Conservation (phyloP, 768 basidiomycete species). For the Serpula lacrymans region DNA sequence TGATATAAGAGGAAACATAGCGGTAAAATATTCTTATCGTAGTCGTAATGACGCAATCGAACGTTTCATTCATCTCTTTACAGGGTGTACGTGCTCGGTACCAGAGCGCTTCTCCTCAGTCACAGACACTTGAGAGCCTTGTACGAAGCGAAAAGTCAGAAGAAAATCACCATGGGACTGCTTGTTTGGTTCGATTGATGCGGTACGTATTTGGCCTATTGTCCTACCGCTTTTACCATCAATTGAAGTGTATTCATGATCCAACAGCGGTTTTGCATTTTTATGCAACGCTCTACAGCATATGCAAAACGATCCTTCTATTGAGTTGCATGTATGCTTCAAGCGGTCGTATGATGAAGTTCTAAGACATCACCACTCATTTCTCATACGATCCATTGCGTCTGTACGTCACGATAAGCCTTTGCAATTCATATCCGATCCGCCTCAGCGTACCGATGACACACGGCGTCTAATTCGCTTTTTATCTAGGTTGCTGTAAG, state of each 20-base stretch:
- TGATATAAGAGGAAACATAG: constrained; percentile 66
- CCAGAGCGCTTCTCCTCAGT: constrained; percentile 38
- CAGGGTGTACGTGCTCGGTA: constrained; percentile 67
- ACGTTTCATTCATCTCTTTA: constrained; percentile 7
- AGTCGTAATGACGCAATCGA: constrained; percentile 12
- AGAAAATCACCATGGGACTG: constrained; percentile 46
- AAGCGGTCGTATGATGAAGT: constrained; percentile 67
- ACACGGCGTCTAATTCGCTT: not conserved
- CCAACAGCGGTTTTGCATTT: constrained; percentile 59
- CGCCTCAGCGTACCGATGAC: not conserved
- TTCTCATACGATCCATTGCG: constrained; percentile 55
- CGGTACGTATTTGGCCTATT: constrained; percentile 43
- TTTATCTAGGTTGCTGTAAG: constrained; percentile 51
- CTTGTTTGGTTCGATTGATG: constrained; percentile 61
- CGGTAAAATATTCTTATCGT: constrained; percentile 39
- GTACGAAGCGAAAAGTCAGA: constrained; percentile 49
- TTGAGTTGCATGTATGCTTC: constrained; percentile 67
- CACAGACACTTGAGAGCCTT: constrained; percentile 58
- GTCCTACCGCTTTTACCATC: constrained; percentile 6
- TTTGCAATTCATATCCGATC: not conserved
- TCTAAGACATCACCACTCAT: constrained; percentile 62
- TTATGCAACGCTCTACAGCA: constrained; percentile 65
- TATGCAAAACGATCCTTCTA: constrained; percentile 50
- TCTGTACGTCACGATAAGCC: constrained; percentile 19
- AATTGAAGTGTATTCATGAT: constrained; percentile 1